These are phyloP conservation scores for Tuber umbilicatum DNA, from an alignment of 495 filamentous ascomycete genomes.

Conservation along the genomic window DNA sequence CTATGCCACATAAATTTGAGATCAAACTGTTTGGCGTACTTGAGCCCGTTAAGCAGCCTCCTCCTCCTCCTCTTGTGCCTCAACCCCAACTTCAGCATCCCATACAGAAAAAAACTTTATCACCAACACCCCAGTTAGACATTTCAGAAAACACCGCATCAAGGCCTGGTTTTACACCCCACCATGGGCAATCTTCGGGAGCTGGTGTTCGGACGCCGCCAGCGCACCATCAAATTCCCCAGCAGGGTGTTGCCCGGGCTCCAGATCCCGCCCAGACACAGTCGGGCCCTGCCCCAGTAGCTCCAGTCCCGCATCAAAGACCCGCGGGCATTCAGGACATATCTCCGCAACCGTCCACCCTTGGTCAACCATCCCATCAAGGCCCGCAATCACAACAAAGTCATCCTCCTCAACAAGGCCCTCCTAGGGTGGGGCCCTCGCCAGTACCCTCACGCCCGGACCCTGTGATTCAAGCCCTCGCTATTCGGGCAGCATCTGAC, in stretches of 20 bases:
- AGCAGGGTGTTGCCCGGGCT: constrained; percentile 4
- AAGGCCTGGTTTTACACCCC: background rate
- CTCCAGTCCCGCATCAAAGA: constrained; percentile 3
- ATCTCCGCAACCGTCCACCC: constrained; percentile 13
- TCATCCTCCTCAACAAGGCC: constrained; percentile 30
- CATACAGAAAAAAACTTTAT: constrained; percentile 30
- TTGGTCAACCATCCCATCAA: constrained; percentile 33
- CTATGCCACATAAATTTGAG: constrained; percentile 89
- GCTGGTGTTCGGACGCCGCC: constrained; percentile 37
- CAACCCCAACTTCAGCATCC: constrained; percentile 40
- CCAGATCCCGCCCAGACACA: constrained; percentile 8
- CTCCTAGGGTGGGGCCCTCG: constrained; percentile 38
- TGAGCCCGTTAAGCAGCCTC: constrained; percentile 69
- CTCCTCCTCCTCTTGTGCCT: constrained; percentile 47
- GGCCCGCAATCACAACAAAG: constrained; percentile 25
- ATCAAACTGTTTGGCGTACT: constrained; percentile 79
- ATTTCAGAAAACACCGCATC: constrained; percentile 4
- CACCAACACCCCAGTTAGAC: constrained; percentile 5
- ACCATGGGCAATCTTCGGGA: constrained; percentile 7
- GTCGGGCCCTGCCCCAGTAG: background rate
- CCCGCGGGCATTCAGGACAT: constrained; percentile 14
- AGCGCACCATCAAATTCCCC: constrained; percentile 23
- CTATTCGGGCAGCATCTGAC: constrained; percentile 77
- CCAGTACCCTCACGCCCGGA: constrained; percentile 55
- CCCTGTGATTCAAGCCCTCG: constrained; percentile 91